phyloP scores from a whole-genome alignment of 768 basidiomycete species.

The Mycena pura region DNA sequence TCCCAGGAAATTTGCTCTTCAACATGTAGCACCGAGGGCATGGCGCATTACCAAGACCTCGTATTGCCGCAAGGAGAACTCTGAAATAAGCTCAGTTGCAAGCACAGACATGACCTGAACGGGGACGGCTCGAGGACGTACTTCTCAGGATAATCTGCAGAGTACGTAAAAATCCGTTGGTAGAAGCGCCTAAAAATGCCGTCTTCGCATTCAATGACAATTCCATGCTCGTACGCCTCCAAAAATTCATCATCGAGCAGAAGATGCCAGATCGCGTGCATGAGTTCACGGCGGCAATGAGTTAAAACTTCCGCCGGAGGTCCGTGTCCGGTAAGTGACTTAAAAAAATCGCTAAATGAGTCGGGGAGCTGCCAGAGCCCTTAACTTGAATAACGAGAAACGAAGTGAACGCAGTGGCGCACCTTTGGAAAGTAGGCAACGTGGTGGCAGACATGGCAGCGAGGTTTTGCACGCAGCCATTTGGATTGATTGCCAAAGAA shows the following conservation, averaged over 20 bases:
- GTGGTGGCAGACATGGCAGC: constrained; percentile 35
- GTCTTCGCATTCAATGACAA: constrained; percentile 40
- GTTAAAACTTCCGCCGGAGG: constrained; percentile 28
- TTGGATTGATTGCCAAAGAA: constrained; percentile 50
- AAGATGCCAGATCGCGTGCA: constrained; percentile 40
- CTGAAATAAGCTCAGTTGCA: constrained; percentile 12
- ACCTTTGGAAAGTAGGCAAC: constrained; percentile 48
- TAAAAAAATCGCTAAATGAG: constrained; percentile 28
- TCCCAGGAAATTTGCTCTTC: constrained; percentile 27
- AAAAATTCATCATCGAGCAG: constrained; percentile 34
- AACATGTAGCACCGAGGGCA: constrained; percentile 33
- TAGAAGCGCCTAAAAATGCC: constrained; percentile 37
- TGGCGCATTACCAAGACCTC: constrained; percentile 29
- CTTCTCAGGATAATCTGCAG: constrained; percentile 47
- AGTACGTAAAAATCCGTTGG: constrained; percentile 41
- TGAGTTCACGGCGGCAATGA: constrained; percentile 41
- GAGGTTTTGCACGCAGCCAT: constrained; percentile 39
- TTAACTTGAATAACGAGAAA: not conserved
- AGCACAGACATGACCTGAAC: not conserved
- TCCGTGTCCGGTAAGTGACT: constrained; percentile 4
- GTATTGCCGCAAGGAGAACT: constrained; percentile 33
- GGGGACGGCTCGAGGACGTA: constrained; percentile 23
- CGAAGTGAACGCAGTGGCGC: constrained; percentile 6
- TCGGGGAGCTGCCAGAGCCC: constrained; percentile 34
- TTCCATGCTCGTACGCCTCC: constrained; percentile 36